These are phyloP conservation scores for Tylopilus felleus DNA, from an alignment of 768 basidiomycete species.

Conservation along the genomic window DNA sequence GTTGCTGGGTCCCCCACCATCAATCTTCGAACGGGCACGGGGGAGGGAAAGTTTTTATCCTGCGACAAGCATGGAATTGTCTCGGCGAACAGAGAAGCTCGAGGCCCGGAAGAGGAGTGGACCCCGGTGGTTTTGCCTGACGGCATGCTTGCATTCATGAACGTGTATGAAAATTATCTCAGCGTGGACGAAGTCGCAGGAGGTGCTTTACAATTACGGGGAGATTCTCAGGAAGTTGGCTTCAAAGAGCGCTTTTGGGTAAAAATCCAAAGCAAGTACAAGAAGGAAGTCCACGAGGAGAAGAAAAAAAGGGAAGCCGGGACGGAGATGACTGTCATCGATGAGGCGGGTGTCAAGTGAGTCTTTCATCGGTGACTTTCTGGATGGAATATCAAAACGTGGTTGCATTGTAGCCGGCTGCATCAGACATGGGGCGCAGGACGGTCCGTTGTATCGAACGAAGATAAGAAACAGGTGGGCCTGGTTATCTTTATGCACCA, in stretches of 20 bases:
- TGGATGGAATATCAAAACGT: background rate
- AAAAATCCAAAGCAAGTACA: slow-evolving; percentile 86
- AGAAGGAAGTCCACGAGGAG: slow-evolving; percentile 77
- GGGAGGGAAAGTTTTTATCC: slow-evolving; percentile 87
- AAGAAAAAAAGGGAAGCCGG: slow-evolving; percentile 65
- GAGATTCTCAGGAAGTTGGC: slow-evolving; percentile 82
- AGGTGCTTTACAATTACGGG: slow-evolving; percentile 70
- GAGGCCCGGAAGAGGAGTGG: slow-evolving; percentile 95
- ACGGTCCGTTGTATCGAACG: slow-evolving; percentile 60
- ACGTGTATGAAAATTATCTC: slow-evolving; percentile 86
- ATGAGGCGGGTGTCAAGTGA: slow-evolving; percentile 75
- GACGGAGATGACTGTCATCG: slow-evolving; percentile 48
- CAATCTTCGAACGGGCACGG: slow-evolving; percentile 83
- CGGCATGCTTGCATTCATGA: slow-evolving; percentile 86
- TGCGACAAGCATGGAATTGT: slow-evolving; percentile 85
- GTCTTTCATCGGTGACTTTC: slow-evolving; percentile 29
- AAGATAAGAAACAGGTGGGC: slow-evolving; percentile 71
- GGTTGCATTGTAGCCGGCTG: slow-evolving; percentile 46
- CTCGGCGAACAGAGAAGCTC: slow-evolving; percentile 80
- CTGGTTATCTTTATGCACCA: background rate
- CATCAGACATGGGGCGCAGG: slow-evolving; percentile 88
- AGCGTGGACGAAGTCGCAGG: slow-evolving; percentile 85
- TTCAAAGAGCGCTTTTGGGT: slow-evolving; percentile 86
- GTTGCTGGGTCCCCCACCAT: slow-evolving; percentile 81
- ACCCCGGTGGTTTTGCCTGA: slow-evolving; percentile 77